Evolutionary conservation across 768 basidiomycete genomes (phyloP).

Genomic region (Leccinum uliginosum): DNA sequence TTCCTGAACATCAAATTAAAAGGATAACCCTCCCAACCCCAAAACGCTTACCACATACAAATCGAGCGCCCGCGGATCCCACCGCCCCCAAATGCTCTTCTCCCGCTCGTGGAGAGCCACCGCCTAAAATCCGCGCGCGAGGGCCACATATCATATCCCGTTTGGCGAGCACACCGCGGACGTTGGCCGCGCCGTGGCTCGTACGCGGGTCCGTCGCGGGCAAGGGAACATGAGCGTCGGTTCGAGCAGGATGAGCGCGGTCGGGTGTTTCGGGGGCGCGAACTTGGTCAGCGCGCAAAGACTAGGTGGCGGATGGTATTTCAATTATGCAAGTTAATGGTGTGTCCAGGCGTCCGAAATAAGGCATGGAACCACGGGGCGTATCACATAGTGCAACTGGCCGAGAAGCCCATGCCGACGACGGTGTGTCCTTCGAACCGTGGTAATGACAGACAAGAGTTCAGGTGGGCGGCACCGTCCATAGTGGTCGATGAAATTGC

Average conservation of each 20-base stretch:
- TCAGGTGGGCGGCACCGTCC: conserved; percentile 23
- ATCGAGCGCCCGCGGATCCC: conserved; percentile 23
- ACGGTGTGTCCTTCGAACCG: conserved; percentile 20
- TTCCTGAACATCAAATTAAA: conserved; percentile 12
- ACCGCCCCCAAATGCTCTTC: conserved; percentile 20
- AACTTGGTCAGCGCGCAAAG: conserved; percentile 18
- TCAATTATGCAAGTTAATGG: neutral
- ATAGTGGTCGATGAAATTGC: neutral
- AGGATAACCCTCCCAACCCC: neutral
- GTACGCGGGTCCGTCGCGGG: conserved; percentile 25
- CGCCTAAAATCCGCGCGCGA: conserved; percentile 17
- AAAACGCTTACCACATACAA: conserved; percentile 20
- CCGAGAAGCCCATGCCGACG: conserved; percentile 28
- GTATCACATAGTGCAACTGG: conserved; percentile 28
- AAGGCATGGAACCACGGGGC: neutral
- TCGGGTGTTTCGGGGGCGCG: conserved; percentile 1
- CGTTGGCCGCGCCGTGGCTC: conserved; percentile 28
- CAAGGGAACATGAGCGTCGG: conserved; percentile 33
- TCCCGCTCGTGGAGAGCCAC: conserved; percentile 15
- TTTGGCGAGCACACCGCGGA: conserved; percentile 24
- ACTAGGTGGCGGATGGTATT: conserved; percentile 5
- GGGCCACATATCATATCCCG: conserved; percentile 26
- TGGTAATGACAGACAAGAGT: conserved; percentile 23
- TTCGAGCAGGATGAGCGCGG: conserved; percentile 25
- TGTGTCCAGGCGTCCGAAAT: neutral